Evolutionary conservation across 352 stramenopile genomes (phyloP).

Genomic region (Globisporangium polare): DNA sequence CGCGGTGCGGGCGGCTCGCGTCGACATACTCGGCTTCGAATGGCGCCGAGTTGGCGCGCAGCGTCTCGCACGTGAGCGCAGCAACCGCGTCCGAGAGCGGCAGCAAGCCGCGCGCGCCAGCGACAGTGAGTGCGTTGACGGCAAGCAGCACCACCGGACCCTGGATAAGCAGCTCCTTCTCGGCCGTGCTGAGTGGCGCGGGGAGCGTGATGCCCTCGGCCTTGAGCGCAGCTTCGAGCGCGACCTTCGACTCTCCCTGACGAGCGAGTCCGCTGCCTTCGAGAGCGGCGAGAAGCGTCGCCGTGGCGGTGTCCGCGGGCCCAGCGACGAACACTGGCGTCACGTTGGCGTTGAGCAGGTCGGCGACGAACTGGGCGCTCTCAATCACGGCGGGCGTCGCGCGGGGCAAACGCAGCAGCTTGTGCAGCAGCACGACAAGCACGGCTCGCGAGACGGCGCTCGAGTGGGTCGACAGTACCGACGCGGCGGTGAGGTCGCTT

Average conservation of each 20-base stretch:
- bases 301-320: slow-evolving; percentile 20
- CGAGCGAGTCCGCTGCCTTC: slow-evolving; percentile 27
- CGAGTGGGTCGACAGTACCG: slow-evolving; percentile 6
- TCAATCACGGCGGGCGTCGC: slow-evolving; percentile 23
- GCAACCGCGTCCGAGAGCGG: slow-evolving; percentile 71
- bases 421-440: slow-evolving; percentile 29
- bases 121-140: slow-evolving; percentile 45
- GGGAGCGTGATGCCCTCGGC: slow-evolving; percentile 34
- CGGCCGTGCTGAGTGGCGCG: slow-evolving; percentile 26
- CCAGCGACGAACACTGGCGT: slow-evolving; percentile 27
- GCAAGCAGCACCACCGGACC: slow-evolving; percentile 46
- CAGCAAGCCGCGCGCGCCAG: slow-evolving; percentile 59
- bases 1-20: slow-evolving; percentile 72
- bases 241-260: slow-evolving; percentile 10
- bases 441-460: slow-evolving; percentile 17
- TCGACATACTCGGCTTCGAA: slow-evolving; percentile 89
- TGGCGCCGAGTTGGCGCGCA: slow-evolving; percentile 50
- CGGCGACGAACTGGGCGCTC: slow-evolving; percentile 41
- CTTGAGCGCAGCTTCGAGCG: slow-evolving; percentile 21
- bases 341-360: slow-evolving; percentile 61
- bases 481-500: slow-evolving; percentile 11
- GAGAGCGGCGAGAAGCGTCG: slow-evolving; percentile 24
- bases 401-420: slow-evolving; percentile 17
- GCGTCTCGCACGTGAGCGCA: slow-evolving; percentile 78
- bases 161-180: slow-evolving; percentile 36